Conservation (phyloP, 495 filamentous ascomycete species). For the Xylaria cubensis region DNA sequence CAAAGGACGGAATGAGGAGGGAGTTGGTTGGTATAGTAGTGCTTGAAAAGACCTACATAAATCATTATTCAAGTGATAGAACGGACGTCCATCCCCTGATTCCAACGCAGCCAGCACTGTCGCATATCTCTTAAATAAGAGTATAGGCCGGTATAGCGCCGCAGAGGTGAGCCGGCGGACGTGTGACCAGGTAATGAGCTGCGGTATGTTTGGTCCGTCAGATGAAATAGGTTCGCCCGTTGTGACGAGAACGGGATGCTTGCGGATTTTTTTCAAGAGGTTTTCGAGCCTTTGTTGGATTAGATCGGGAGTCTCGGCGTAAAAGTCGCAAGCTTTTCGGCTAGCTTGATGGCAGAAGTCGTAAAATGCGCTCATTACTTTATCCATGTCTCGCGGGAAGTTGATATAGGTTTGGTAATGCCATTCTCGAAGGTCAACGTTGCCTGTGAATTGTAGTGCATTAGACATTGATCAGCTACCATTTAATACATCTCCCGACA, state of each 20-base stretch:
- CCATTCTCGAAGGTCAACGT: conserved; percentile 57
- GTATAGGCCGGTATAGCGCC: conserved; percentile 66
- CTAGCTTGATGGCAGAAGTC: conserved; percentile 59
- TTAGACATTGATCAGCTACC: not conserved
- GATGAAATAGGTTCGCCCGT: conserved; percentile 27
- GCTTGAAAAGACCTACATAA: not conserved
- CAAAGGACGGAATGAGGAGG: not conserved
- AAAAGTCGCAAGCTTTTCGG: conserved; percentile 54
- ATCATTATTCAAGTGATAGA: conserved; percentile 50
- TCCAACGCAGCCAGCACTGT: conserved; percentile 60
- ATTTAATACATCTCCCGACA: not conserved
- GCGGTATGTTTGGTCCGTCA: conserved; percentile 42
- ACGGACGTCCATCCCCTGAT: conserved; percentile 56
- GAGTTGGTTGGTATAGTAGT: not conserved
- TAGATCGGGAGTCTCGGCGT: conserved; percentile 46
- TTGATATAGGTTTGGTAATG: conserved; percentile 53
- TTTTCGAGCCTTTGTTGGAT: conserved; percentile 49
- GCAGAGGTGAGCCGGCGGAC: conserved; percentile 53
- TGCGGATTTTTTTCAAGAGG: conserved; percentile 52
- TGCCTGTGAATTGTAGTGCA: conserved; percentile 23
- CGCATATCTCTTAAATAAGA: conserved; percentile 63
- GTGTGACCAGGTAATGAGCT: conserved; percentile 52
- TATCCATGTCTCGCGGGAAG: conserved; percentile 60
- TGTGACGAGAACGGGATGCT: conserved; percentile 57
- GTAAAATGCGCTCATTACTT: conserved; percentile 61